Evolutionary conservation across 2,329 filamentous ascomycete genomes (phyloP).

Genomic region (Xylariales sp.): DNA sequence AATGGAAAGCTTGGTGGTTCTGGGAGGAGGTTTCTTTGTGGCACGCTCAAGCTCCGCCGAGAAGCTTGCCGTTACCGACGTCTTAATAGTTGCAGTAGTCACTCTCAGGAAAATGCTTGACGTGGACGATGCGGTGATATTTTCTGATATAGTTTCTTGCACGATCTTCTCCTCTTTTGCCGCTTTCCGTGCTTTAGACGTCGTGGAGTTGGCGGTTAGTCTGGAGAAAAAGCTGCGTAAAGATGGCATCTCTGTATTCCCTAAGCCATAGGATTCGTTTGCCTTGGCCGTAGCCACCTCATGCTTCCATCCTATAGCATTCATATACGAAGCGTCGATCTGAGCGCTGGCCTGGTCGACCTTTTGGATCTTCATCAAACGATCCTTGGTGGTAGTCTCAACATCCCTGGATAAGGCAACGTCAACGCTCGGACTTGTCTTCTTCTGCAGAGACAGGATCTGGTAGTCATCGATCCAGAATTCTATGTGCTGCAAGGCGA

Average conservation of each 20-base stretch:
- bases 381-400: constrained; percentile 77
- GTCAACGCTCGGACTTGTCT: constrained; percentile 71
- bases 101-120: constrained; percentile 86
- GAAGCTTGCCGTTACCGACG: constrained; percentile 68
- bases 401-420: constrained; percentile 74
- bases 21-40: constrained; percentile 95
- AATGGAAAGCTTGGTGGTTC: constrained; percentile 78
- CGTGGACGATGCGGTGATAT: constrained; percentile 65
- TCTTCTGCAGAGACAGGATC: constrained; percentile 76
- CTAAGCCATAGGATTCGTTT: constrained; percentile 44
- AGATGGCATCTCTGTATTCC: constrained; percentile 52
- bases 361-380: constrained; percentile 79
- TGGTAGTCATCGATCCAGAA: constrained; percentile 87
- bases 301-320: constrained; percentile 79
- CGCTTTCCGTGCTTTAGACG: constrained; percentile 49
- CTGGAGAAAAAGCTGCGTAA: constrained; percentile 77
- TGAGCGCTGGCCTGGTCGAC: constrained; percentile 85
- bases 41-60: constrained; percentile 86
- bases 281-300: constrained; percentile 38
- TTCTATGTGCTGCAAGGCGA: constrained; percentile 81
- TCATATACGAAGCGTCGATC: constrained; percentile 88
- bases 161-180: constrained; percentile 59
- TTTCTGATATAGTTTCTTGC: constrained; percentile 62
- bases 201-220: constrained; percentile 51
- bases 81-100: constrained; percentile 77